These are phyloP conservation scores for Sideroxylon spinosum DNA, from an alignment of 179 eudicot genomes.

Conservation along the genomic window DNA sequence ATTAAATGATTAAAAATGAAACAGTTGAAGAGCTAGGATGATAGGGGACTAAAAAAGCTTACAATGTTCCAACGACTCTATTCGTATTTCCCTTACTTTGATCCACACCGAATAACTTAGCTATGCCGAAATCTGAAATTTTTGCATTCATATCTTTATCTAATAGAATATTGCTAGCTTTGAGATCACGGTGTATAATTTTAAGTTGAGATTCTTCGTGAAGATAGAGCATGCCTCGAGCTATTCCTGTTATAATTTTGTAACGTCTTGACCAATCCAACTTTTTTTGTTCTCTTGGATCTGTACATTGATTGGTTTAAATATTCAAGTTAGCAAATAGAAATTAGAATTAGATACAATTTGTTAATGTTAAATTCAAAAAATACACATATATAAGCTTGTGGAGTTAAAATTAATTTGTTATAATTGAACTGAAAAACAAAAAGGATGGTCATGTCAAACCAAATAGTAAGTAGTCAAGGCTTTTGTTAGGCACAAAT, in stretches of 20 bases:
- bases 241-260: conserved; percentile 34
- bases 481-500: conserved; percentile 49
- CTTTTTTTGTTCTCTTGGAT: conserved; percentile 18
- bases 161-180: conserved; percentile 35
- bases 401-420: not conserved
- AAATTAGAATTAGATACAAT: too few relatives aligned
- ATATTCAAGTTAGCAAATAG: too few relatives aligned
- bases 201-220: conserved; percentile 38
- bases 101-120: conserved; percentile 28
- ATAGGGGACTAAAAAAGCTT: conserved; percentile 11
- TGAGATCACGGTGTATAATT: conserved; percentile 39
- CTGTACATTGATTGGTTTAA: conserved; percentile 13
- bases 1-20: too few relatives aligned
- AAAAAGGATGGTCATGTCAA: not conserved
- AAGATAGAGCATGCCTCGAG: conserved; percentile 36
- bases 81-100: conserved; percentile 40
- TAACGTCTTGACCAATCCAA: conserved; percentile 28
- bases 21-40: too few relatives aligned
- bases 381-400: too few relatives aligned
- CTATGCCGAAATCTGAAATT: conserved; percentile 45
- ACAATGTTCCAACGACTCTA: conserved; percentile 49
- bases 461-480: conserved; percentile 51
- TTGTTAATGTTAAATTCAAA: too few relatives aligned
- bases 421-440: too few relatives aligned
- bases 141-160: conserved; percentile 42